These are phyloP conservation scores for Biancaea sappan DNA, from an alignment of 306 rosid species.

Conservation along the genomic window DNA sequence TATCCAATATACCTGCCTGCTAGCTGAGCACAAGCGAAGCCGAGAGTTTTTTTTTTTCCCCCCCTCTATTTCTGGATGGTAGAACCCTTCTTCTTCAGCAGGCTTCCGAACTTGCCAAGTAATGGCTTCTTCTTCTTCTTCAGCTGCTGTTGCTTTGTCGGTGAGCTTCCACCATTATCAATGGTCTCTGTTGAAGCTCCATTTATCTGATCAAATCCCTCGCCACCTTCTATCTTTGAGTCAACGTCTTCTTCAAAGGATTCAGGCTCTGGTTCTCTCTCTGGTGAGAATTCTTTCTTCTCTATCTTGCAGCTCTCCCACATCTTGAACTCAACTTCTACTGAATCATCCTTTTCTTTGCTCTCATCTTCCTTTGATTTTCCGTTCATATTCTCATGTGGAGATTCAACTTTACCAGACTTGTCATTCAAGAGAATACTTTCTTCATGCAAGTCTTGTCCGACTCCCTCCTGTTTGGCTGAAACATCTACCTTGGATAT, in stretches of 20 bases:
- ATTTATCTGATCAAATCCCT: slow-evolving; percentile 24
- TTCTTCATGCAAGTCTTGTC: slow-evolving; percentile 47
- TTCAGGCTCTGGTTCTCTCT: slow-evolving; percentile 70
- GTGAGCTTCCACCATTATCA: slow-evolving; percentile 58
- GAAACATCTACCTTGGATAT: slow-evolving; percentile 56
- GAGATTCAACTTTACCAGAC: slow-evolving; percentile 48
- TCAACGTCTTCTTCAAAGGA: slow-evolving; percentile 73
- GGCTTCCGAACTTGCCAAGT: slow-evolving; percentile 86
- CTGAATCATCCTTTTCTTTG: slow-evolving; percentile 49
- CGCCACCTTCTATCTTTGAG: slow-evolving; percentile 43
- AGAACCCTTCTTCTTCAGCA: slow-evolving; percentile 83
- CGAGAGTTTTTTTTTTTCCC: slow-evolving; percentile 18
- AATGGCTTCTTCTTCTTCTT: slow-evolving; percentile 86
- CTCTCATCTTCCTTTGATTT: slow-evolving; percentile 51
- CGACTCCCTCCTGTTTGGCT: slow-evolving; percentile 43
- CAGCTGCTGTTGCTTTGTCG: slow-evolving; percentile 68
- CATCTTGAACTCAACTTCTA: slow-evolving; percentile 20
- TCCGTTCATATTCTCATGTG: slow-evolving; percentile 49
- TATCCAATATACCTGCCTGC: slow-evolving; percentile 42
- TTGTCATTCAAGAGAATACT: slow-evolving; percentile 44
- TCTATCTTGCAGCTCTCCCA: slow-evolving; percentile 53
- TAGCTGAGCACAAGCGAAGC: neutral
- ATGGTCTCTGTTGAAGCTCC: slow-evolving; percentile 8
- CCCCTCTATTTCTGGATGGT: slow-evolving; percentile 80
- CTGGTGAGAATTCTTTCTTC: slow-evolving; percentile 91